Percentiles rank a stretch among this genome's conserved stretches.
These are phyloP conservation scores for Paramecium tetraurelia DNA, from an alignment of 73 alveolate genomes.

Conservation along the genomic window DNA sequence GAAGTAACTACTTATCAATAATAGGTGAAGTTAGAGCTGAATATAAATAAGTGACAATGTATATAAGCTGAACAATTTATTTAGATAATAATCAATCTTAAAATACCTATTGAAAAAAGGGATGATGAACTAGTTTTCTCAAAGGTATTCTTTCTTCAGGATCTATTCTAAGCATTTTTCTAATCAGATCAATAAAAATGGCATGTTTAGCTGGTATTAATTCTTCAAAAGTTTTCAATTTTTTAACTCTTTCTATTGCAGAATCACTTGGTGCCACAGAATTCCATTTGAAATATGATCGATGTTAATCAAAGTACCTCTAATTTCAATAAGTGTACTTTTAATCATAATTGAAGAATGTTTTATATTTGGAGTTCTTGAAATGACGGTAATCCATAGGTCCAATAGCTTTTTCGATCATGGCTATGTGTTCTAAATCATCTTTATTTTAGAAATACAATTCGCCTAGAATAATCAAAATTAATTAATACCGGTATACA, in stretches of 20 bases:
- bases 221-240: not conserved
- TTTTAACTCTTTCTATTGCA: not conserved
- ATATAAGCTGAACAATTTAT: not conserved
- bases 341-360: not conserved
- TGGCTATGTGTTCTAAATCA: constrained; percentile 92
- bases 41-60: not conserved
- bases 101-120: not conserved
- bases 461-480: constrained; percentile 72
- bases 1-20: not conserved
- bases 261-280: not conserved
- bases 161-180: not conserved
- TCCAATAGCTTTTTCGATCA: constrained; percentile 92
- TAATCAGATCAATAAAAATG: not conserved
- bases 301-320: not conserved
- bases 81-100: not conserved
- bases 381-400: constrained; percentile 50
- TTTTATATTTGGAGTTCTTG: not conserved
- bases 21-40: not conserved
- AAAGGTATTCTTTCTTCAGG: not conserved
- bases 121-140: not conserved
- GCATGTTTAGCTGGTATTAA: not conserved
- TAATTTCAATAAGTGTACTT: not conserved
- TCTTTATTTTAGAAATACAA: constrained; percentile 93
- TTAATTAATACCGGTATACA: constrained; percentile 83
- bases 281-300: not conserved